Base-by-base conservation (phyloP, 148 eudicot genomes). In the Rhododendron henanense region DNA sequence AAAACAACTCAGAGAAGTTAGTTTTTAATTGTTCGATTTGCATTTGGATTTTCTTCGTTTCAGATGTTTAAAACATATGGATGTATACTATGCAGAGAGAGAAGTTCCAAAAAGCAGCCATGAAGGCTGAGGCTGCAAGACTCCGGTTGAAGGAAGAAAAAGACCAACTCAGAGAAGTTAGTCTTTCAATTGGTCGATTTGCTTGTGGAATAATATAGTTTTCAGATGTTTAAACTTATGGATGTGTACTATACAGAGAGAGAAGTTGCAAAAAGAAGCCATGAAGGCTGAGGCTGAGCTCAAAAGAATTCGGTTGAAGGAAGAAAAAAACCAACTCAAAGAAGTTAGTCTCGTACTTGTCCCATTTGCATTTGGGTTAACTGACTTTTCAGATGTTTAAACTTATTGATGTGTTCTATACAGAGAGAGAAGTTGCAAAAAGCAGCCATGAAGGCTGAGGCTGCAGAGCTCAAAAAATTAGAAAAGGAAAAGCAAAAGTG, bases 201-300 rank as follows among this genome's bases (percentile, higher is more conserved):
- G 31, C 71, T 59, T 85, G 84, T 86, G 33, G 65, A 69, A 77
- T 50, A 81, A 81, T 33, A 5, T 59, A 55, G 13, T 74, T 35
- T 69, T 45, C 59, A 55, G 25, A 23, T 81, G 15, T 73, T 59
- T 85, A 16, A 65, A 75, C 82, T 87, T 61, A 84, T 11, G 74
- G 28, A 67, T 67, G 85, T 50, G 71, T 55, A 78, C 83, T 37
- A 21, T 85, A 83, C 90, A 96, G 99, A 91, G 89, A 91, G 97
- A 95, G 87, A 93, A 90, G 87, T 85, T 90, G 90, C 92, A 86
- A 79, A 95, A 94, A 88, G 96, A 90, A 83, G 91, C 93, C 83
- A 63, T 90, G 84, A 95, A 94, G 86, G 97, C 94, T 28, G 96
- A 96, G 90, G 95, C 97, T 87, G 96, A 92, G 89, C 74, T 91